Conservation (phyloP, 768 basidiomycete genomes). For the Lactarius vividus region DNA sequence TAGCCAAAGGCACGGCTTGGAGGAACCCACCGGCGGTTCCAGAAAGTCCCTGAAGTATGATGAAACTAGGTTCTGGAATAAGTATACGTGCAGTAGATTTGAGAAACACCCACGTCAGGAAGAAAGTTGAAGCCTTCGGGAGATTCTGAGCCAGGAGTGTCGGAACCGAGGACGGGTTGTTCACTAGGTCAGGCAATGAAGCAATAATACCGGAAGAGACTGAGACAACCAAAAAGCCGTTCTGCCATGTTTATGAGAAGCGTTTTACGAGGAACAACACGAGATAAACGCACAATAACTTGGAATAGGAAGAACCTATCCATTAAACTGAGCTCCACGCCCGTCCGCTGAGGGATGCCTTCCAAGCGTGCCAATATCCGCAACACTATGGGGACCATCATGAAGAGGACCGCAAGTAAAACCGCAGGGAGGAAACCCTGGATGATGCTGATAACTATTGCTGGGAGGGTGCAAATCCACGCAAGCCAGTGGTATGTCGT, state of each 20-base stretch:
- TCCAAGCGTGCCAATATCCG: constrained; percentile 80
- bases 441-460: constrained; percentile 72
- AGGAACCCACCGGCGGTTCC: constrained; percentile 80
- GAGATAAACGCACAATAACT: constrained; percentile 62
- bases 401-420: constrained; percentile 85
- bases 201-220: constrained; percentile 79
- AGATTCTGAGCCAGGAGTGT: constrained; percentile 71
- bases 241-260: constrained; percentile 43
- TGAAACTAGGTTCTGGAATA: constrained; percentile 47
- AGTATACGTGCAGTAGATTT: neutral
- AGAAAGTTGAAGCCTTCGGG: constrained; percentile 84
- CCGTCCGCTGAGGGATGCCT: constrained; percentile 83
- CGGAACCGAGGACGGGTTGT: constrained; percentile 70
- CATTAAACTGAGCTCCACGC: constrained; percentile 89
- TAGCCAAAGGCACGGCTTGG: constrained; percentile 63
- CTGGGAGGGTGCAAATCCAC: constrained; percentile 78
- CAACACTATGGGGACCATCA: constrained; percentile 82
- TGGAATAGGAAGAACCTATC: constrained; percentile 89
- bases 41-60: constrained; percentile 77
- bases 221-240: constrained; percentile 91
- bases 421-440: constrained; percentile 87
- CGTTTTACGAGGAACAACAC: neutral
- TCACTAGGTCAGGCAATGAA: constrained; percentile 57
- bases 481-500: constrained; percentile 62
- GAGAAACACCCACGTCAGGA: constrained; percentile 64